Conservation (phyloP, 768 basidiomycete genomes). For the Lentinula raphanica region DNA sequence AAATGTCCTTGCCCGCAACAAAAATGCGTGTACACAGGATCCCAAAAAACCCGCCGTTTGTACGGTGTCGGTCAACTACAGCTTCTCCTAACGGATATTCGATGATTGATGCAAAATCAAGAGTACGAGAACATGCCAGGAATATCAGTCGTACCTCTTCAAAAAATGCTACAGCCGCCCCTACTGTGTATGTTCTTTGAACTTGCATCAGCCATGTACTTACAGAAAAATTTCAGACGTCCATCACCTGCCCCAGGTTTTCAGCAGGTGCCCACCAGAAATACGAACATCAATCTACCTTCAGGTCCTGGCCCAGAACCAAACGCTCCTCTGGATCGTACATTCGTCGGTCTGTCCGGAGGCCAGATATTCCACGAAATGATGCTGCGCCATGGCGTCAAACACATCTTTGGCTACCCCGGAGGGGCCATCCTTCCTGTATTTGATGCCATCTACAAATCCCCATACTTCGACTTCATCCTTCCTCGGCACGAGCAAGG, state of each 20-base stretch:
- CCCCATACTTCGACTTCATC: constrained; percentile 90
- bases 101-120: constrained; percentile 75
- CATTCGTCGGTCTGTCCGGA: constrained; percentile 91
- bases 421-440: constrained; percentile 98
- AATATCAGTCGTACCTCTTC: constrained; percentile 66
- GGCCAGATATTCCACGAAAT: constrained; percentile 99
- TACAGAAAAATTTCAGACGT: constrained; percentile 41
- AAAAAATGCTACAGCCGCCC: constrained; percentile 56
- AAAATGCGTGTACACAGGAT: constrained; percentile 40
- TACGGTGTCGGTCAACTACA: constrained; percentile 47
- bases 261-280: constrained; percentile 42
- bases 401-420: constrained; percentile 96
- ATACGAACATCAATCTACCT: constrained; percentile 29
- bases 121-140: constrained; percentile 74
- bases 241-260: constrained; percentile 56
- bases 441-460: constrained; percentile 99
- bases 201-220: background rate
- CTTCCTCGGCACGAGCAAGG: constrained; percentile 97
- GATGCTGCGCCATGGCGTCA: constrained; percentile 96
- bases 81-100: constrained; percentile 35
- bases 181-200: constrained; percentile 46
- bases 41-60: constrained; percentile 28
- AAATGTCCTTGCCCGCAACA: constrained; percentile 38
- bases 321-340: constrained; percentile 59
- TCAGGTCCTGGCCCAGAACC: constrained; percentile 31